Evolutionary conservation across 2,329 filamentous ascomycete species (phyloP), one percentile per base, ranked within the genome.

Genomic region (Sclerotinia subarctica): DNA sequence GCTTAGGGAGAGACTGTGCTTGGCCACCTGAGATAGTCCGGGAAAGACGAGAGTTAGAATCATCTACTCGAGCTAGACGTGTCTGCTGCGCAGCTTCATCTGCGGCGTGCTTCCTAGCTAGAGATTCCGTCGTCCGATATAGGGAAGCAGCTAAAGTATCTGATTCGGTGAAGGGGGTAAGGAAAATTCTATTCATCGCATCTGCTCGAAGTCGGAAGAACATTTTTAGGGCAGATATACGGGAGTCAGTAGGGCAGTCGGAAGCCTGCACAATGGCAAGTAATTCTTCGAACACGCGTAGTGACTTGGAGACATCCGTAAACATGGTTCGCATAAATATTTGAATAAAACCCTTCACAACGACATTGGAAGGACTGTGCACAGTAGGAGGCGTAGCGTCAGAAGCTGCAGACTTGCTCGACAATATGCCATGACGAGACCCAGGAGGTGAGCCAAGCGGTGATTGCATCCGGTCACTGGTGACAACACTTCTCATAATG

Each of bases 191-290:
- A 72, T 94, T 87, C 13, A 90, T 87, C 77, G 90, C 92, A 78
- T 97, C 93, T 29, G 93, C 92, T 69, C 94, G 87, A 42, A 97
- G 81, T 54, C 94, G 88, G 76, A 96, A 94, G 2, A 97, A 81
- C 54, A 94, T 80, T 74, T 92, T 93, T 82, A 94, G 86, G 2
- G 90, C 88, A 17, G 88, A 89, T 35, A 95, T 80, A 8, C 91
- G 88, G 64, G 90, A 88, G 78, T 92, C 88, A 8, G 84, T 81
- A 69, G 90, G 89, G 70, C 85, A 87, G 44, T 83, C 81, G 38
- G 82, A 82, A 21, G 85, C 85, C 71, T 84, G 84, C 7, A 85
- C 87, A 72, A 93, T 87, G 64, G 83, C 82, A 53, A 94, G 80
- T 6, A 94, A 79, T 11, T 85, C 81, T 60, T 87, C 82, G 73